Evolutionary conservation across 108 stramenopile species (phyloP).

Genomic region (Fistulifera pelliculosa): DNA sequence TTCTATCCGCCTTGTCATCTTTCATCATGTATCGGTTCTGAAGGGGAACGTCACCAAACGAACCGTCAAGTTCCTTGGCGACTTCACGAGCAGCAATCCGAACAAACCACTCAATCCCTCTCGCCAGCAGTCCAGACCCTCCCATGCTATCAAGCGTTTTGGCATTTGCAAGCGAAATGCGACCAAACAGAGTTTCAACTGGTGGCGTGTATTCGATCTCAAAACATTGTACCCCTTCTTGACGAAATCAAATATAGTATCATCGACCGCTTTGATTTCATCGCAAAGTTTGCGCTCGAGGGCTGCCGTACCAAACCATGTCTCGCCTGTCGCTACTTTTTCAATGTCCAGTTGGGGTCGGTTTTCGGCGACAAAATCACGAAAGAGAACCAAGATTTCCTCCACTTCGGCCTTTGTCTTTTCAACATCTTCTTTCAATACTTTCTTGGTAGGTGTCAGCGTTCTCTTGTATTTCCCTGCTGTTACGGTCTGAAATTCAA

Average conservation of each 20-base stretch:
- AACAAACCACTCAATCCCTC: constrained; percentile 31
- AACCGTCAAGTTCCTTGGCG: constrained; percentile 20
- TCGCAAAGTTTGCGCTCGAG: constrained; percentile 78
- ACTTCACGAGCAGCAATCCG: constrained; percentile 37
- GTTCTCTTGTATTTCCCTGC: constrained; percentile 92
- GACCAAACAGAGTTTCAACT: constrained; percentile 2
- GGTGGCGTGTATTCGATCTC: constrained; percentile 42
- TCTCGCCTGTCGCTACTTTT: constrained; percentile 87
- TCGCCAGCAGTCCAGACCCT: constrained; percentile 8
- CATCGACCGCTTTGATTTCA: constrained; percentile 81
- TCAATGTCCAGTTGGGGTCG: constrained; percentile 85
- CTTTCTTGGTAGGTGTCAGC: constrained; percentile 85
- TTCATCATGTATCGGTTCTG: constrained; percentile 45
- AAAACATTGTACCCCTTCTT: constrained; percentile 71
- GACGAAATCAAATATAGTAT: constrained; percentile 62
- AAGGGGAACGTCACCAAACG: constrained; percentile 12
- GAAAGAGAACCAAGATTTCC: constrained; percentile 76
- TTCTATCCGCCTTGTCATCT: constrained; percentile 36
- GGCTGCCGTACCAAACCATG: constrained; percentile 88
- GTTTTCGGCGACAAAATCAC: constrained; percentile 65
- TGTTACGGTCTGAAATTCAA: constrained; percentile 89
- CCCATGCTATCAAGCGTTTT: constrained; percentile 7
- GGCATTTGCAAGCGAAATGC: neutral
- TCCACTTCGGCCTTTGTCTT: constrained; percentile 79
- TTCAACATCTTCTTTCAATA: constrained; percentile 73